Evolutionary conservation across 1,284 basidiomycete genomes (phyloP).

Genomic region (Ceratobasidium theobromae): DNA sequence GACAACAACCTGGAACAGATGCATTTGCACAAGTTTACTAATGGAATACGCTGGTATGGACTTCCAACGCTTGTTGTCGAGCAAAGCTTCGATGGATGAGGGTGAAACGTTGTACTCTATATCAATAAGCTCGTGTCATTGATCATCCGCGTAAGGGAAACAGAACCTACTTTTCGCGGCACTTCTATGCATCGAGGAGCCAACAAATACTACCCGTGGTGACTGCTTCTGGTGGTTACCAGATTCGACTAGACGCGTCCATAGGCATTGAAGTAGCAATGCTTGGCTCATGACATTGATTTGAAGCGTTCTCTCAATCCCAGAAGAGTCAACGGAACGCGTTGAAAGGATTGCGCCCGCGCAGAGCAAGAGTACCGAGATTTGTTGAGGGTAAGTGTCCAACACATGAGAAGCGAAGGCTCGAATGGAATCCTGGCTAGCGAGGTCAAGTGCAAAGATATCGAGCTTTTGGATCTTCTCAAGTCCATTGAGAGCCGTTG

Average conservation of each 20-base stretch:
- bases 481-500: not conserved
- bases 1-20: slow-evolving; percentile 17
- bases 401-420: slow-evolving; percentile 13
- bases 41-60: slow-evolving; percentile 10
- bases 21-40: slow-evolving; percentile 36
- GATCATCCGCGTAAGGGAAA: not conserved
- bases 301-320: slow-evolving; percentile 35
- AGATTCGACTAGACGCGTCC: slow-evolving; percentile 17
- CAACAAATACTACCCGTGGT: slow-evolving; percentile 34
- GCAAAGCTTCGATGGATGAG: slow-evolving; percentile 12
- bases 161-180: slow-evolving; percentile 27
- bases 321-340: slow-evolving; percentile 4
- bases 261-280: slow-evolving; percentile 30
- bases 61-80: slow-evolving; percentile 15
- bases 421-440: slow-evolving; percentile 5
- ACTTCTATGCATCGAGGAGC: slow-evolving; percentile 31
- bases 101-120: slow-evolving; percentile 25
- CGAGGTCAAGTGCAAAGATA: slow-evolving; percentile 13
- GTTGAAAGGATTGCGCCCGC: not conserved
- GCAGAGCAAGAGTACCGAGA: slow-evolving; percentile 18
- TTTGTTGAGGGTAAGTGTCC: slow-evolving; percentile 6
- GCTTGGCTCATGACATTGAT: slow-evolving; percentile 36
- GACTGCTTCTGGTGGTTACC: not conserved
- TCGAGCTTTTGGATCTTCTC: slow-evolving; percentile 11
- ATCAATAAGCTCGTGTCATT: not conserved